Conservation (phyloP, 352 stramenopile genomes). For the Globisporangium megalacanthum region DNA sequence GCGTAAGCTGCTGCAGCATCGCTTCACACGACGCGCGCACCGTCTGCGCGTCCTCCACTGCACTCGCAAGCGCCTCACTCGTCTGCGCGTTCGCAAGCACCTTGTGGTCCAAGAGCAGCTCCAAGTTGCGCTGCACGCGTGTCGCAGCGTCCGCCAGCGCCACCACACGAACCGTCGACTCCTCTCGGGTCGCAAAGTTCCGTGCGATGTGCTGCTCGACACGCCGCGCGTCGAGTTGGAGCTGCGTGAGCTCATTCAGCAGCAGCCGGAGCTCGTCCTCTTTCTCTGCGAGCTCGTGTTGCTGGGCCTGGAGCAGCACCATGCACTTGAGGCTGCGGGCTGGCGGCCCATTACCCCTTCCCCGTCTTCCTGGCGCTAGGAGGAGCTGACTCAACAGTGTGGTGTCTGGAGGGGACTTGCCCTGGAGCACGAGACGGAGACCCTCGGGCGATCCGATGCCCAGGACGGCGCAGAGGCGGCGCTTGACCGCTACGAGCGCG, state of each 20-base stretch:
- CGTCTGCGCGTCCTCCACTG: constrained; percentile 20
- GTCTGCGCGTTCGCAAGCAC: constrained; percentile 19
- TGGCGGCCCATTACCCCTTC: constrained; percentile 7
- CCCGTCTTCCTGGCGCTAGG: no score
- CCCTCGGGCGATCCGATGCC: constrained; percentile 26
- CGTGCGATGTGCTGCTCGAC: constrained; percentile 40
- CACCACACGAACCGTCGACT: constrained; percentile 40
- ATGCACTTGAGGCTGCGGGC: constrained; percentile 56
- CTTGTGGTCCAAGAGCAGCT: constrained; percentile 39
- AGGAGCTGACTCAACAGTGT: constrained; percentile 16
- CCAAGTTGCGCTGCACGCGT: constrained; percentile 35
- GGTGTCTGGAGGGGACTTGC: constrained; percentile 46
- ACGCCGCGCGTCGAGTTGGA: constrained; percentile 24
- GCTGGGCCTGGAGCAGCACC: constrained; percentile 53
- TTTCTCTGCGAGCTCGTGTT: constrained; percentile 57
- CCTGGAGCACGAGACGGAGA: constrained; percentile 58
- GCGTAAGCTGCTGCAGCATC: constrained; percentile 27
- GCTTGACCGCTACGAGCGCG: constrained; percentile 39
- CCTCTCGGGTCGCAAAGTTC: constrained; percentile 46
- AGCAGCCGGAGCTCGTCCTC: constrained; percentile 55
- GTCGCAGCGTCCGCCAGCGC: constrained; percentile 32
- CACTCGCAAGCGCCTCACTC: constrained; percentile 17
- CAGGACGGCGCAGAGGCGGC: constrained; percentile 36
- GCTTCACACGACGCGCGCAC: constrained; percentile 19
- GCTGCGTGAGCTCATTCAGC: constrained; percentile 51